phyloP scores from a whole-genome alignment of 2,329 filamentous ascomycete genomes.

The Neofusicoccum umdonicola region DNA sequence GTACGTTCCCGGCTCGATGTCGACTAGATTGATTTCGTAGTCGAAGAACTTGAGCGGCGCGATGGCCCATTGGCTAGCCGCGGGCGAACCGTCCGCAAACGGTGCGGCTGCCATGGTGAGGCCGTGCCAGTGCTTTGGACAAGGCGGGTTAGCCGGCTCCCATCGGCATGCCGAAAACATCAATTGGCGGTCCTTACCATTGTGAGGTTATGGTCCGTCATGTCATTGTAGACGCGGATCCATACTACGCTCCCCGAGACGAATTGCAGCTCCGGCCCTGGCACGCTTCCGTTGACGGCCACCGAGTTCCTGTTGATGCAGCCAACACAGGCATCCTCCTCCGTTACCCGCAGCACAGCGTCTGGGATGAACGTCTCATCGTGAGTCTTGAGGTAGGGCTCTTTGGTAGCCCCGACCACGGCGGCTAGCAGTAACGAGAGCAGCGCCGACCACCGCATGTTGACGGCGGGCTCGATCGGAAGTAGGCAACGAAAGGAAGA shows the following conservation, averaged over 20 bases:
- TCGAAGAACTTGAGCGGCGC: constrained; percentile 62
- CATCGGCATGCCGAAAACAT: background rate
- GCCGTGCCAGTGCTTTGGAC: constrained; percentile 64
- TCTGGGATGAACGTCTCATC: constrained; percentile 40
- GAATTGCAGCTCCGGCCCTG: constrained; percentile 51
- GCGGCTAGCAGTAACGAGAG: background rate
- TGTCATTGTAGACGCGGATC: constrained; percentile 61
- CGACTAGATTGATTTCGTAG: constrained; percentile 59
- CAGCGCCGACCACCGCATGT: background rate
- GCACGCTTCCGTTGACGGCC: constrained; percentile 53
- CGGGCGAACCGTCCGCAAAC: constrained; percentile 63
- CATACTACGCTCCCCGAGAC: constrained; percentile 49
- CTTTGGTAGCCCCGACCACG: background rate
- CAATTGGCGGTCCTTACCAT: constrained; percentile 40
- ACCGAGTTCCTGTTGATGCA: constrained; percentile 49
- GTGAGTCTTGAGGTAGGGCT: constrained; percentile 16
- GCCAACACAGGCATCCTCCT: constrained; percentile 43
- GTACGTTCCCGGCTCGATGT: constrained; percentile 60
- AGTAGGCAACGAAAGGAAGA: background rate
- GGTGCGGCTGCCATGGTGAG: constrained; percentile 58
- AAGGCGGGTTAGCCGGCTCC: background rate
- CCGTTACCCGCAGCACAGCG: constrained; percentile 47
- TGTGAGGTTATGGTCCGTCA: constrained; percentile 54
- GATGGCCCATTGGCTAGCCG: constrained; percentile 65
- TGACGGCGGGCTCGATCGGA: background rate